phyloP scores from a whole-genome alignment of 2,329 filamentous ascomycete species.

The Seiridium unicorne region DNA sequence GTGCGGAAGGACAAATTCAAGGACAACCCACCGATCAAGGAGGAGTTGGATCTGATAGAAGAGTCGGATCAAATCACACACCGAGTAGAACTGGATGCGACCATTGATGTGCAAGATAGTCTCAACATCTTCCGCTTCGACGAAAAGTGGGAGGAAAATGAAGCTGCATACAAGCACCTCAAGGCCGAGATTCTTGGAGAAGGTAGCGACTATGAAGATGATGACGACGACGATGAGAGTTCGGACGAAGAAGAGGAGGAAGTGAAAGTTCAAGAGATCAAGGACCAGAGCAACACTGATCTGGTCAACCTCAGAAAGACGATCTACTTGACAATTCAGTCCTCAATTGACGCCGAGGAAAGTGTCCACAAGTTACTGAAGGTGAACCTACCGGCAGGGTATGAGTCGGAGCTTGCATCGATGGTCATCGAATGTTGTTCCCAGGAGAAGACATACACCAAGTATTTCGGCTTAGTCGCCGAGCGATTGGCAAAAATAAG shows the following conservation, averaged over 20 bases:
- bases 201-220: constrained; percentile 77
- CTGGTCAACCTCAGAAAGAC: constrained; percentile 89
- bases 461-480: constrained; percentile 93
- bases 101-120: constrained; percentile 79
- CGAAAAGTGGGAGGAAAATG: constrained; percentile 83
- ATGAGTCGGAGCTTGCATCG: constrained; percentile 86
- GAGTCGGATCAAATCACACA: constrained; percentile 99
- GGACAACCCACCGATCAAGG: constrained; percentile 85
- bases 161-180: constrained; percentile 84
- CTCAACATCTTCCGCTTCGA: constrained; percentile 97
- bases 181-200: constrained; percentile 95
- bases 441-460: constrained; percentile 95
- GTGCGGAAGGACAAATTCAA: constrained; percentile 96
- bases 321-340: constrained; percentile 98
- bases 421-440: constrained; percentile 98
- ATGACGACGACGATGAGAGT: constrained; percentile 65
- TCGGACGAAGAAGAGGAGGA: constrained; percentile 73
- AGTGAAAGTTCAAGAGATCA: constrained; percentile 87
- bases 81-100: constrained; percentile 75
- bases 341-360: constrained; percentile 93
- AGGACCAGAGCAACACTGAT: constrained; percentile 95
- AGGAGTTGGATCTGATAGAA: constrained; percentile 92
- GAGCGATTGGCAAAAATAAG: constrained; percentile 97
- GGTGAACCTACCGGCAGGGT: constrained; percentile 80
- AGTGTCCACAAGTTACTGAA: constrained; percentile 96